Conservation (phyloP, 202 grass and related monocot genomes). For the Brachypodium distachyon region DNA sequence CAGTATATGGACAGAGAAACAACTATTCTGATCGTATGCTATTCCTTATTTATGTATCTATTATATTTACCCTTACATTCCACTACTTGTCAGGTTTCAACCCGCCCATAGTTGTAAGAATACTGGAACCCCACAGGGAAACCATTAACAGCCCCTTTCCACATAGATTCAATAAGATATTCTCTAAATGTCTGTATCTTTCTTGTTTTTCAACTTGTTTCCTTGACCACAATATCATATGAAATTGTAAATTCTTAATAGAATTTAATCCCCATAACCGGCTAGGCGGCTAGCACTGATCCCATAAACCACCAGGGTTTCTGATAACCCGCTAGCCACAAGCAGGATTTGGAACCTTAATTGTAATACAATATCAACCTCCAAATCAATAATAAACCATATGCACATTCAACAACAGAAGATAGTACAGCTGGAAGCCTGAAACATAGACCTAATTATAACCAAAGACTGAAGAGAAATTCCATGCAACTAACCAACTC, state of each 20-base stretch:
- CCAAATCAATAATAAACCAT: not conserved
- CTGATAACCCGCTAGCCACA: not conserved
- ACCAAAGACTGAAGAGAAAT: not conserved
- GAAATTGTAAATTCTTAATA: not conserved
- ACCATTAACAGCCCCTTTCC: not conserved
- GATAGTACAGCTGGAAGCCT: not conserved
- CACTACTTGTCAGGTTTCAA: not conserved
- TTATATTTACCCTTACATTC: not conserved
- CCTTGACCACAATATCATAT: not conserved
- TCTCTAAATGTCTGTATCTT: not conserved
- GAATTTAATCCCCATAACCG: not conserved
- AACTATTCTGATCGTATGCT: not conserved
- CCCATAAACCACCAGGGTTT: not conserved
- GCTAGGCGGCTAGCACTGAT: conserved; percentile 1
- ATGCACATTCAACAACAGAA: conserved; percentile 13
- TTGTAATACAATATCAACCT: not conserved
- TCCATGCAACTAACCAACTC: conserved; percentile 65
- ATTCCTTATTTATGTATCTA: not conserved
- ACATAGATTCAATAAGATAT: not conserved
- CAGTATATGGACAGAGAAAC: not conserved
- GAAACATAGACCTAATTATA: conserved; percentile 13
- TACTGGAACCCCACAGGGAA: not conserved
- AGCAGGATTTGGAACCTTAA: not conserved
- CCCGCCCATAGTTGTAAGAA: not conserved
- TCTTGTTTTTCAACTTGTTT: not conserved